Evolutionary conservation across 2,329 filamentous ascomycete species (phyloP), one percentile per base, ranked within the genome.

Genomic region (Penicillium sp.): DNA sequence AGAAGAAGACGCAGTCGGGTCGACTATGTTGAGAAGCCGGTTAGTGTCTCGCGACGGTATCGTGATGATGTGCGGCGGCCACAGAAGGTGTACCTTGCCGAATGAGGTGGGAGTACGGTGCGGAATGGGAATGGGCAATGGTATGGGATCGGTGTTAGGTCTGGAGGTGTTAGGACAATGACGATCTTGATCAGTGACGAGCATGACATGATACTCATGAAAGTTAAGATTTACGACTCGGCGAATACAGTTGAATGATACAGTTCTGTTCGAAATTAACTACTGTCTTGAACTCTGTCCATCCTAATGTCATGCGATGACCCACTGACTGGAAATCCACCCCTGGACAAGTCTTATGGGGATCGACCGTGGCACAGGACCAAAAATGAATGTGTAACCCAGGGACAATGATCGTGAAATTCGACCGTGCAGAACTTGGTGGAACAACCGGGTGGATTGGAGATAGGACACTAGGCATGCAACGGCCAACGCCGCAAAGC

Each of bases 61-160:
- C 58, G 58, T 20, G 57, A 61, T 35, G 61, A 66, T 38, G 59
- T 70, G 42, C 59, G 66, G 40, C 58, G 65, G 32, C 69, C 69
- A n/a, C 56, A 66, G 4, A 71, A 61, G 58, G 65, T 70, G 18
- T 72, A 72, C 62, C 37, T 68, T 24, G 61, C 49, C 35, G 63
- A 52, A 46, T 93, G 80, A 95, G 23, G 32, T 9, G 15, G 32
- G 15, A 35, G 18, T n/a, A 35, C 4, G 15, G 2, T 18, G 20
- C 10, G 32, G 9, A 3, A 10, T 37, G 10, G 10, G 2, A 23
- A 37, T 20, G 33, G 18, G 33, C 18, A 37, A 37, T 6, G 32
- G 18, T 4, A 28, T 10, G 8, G 33, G 15, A 18, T 8, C 15
- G 9, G 33, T 18, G 15, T 23, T 37, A 10, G 10, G 15, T 37